Evolutionary conservation across 75 land plant species (phyloP).

Genomic region (Pinus taeda): DNA sequence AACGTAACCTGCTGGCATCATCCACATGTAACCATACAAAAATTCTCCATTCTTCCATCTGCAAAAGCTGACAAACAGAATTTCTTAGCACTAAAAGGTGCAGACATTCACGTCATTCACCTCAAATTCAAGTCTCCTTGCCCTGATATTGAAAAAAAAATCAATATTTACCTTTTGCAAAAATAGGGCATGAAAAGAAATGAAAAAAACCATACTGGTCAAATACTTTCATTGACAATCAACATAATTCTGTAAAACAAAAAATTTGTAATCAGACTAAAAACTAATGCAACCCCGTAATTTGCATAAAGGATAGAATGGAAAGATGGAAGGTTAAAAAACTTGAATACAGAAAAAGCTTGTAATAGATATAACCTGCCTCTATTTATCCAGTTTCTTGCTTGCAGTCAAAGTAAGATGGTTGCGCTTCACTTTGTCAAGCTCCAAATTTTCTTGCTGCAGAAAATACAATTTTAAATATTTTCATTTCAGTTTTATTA

Average conservation of each 20-base stretch:
- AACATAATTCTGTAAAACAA: not conserved
- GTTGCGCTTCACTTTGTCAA: not conserved
- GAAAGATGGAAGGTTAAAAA: not conserved
- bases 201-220: not conserved
- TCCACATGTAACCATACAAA: not conserved
- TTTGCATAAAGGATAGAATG: not conserved
- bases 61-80: not conserved
- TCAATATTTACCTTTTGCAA: not conserved
- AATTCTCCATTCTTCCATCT: not conserved
- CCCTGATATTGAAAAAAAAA: constrained; percentile 7
- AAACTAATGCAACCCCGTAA: not conserved
- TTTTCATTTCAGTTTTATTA: no score
- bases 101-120: not conserved
- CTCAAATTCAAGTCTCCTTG: not conserved
- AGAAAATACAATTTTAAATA: not conserved
- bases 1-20: not conserved
- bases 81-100: not conserved
- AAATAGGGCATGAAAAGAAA: constrained; percentile 3
- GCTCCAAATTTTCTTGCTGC: constrained; percentile 2
- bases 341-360: not conserved
- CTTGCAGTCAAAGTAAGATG: not conserved
- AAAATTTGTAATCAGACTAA: not conserved
- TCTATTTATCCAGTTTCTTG: not conserved
- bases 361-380: not conserved
- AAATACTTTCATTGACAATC: constrained; percentile 9